Conservation (phyloP, 2,329 filamentous ascomycete genomes). For the Didymella segeticola region DNA sequence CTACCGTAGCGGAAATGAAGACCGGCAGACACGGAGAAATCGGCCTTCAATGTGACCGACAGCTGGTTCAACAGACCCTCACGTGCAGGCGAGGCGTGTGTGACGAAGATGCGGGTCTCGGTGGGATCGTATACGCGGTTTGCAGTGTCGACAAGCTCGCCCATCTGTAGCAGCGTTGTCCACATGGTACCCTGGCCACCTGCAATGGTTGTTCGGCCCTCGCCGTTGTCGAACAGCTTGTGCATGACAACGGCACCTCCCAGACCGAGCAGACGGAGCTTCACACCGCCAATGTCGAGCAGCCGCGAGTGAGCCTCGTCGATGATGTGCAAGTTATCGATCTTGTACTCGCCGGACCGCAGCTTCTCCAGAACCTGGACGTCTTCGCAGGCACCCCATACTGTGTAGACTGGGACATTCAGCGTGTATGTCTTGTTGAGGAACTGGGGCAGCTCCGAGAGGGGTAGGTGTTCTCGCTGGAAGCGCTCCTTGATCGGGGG, state of each 20-base stretch:
- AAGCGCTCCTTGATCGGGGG: constrained; percentile 82
- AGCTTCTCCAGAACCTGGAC: constrained; percentile 97
- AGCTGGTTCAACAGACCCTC: constrained; percentile 98
- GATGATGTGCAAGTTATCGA: constrained; percentile 96
- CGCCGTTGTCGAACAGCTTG: constrained; percentile 98
- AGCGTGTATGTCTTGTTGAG: constrained; percentile 88
- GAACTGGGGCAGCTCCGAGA: constrained; percentile 91
- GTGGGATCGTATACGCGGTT: constrained; percentile 98
- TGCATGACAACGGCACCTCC: constrained; percentile 99
- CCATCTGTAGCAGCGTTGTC: constrained; percentile 98
- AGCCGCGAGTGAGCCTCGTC: constrained; percentile 97
- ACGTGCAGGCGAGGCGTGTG: constrained; percentile 93
- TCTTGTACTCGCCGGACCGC: constrained; percentile 96
- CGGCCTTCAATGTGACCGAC: constrained; percentile 94
- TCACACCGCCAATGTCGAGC: constrained; percentile 92
- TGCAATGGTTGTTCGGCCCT: constrained; percentile 96
- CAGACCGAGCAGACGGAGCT: constrained; percentile 89
- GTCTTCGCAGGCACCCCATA: constrained; percentile 99
- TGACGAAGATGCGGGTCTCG: constrained; percentile 95
- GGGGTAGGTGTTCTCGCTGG: constrained; percentile 78
- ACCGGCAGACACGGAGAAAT: constrained; percentile 97
- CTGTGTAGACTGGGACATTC: constrained; percentile 96
- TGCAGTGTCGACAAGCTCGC: constrained; percentile 95
- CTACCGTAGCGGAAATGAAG: constrained; percentile 98
- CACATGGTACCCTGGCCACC: constrained; percentile 99